Conservation (phyloP, 768 basidiomycete genomes). For the Lactarius hengduanensis region DNA sequence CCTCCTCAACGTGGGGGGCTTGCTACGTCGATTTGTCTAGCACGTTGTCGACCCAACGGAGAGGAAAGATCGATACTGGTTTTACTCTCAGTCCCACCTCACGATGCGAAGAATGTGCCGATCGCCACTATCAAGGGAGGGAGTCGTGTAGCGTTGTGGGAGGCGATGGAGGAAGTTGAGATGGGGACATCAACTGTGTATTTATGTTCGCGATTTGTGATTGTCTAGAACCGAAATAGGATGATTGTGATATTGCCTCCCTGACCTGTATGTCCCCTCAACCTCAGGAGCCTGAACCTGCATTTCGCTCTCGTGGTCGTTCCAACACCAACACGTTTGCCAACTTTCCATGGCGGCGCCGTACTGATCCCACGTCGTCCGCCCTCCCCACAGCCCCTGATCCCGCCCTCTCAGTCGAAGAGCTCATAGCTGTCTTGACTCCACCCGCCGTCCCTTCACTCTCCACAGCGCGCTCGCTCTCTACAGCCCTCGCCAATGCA, state of each 20-base stretch:
- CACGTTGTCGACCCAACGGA: constrained; percentile 1
- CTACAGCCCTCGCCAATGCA: constrained; percentile 55
- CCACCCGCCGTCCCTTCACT: constrained; percentile 66
- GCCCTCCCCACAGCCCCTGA: constrained; percentile 32
- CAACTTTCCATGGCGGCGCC: constrained; percentile 41
- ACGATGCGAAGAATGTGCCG: constrained; percentile 1
- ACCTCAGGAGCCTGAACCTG: constrained; percentile 33
- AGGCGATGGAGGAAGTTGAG: neutral
- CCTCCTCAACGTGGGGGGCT: constrained; percentile 16
- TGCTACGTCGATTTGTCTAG: constrained; percentile 16
- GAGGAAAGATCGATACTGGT: constrained; percentile 1
- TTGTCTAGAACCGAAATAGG: neutral
- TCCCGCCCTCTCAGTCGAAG: constrained; percentile 43
- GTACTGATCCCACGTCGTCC: constrained; percentile 13
- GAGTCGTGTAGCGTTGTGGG: constrained; percentile 7
- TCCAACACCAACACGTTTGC: constrained; percentile 46
- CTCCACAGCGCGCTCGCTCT: constrained; percentile 55
- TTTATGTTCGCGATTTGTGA: constrained; percentile 21
- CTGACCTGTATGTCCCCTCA: constrained; percentile 29
- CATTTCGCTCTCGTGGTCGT: constrained; percentile 38
- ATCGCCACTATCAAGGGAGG: neutral
- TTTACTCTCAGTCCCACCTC: constrained; percentile 14
- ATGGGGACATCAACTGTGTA: neutral
- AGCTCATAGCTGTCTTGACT: constrained; percentile 44
- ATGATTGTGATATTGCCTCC: neutral